A percentile compares a stretch with the other conserved stretches of the same genome.
These are phyloP conservation scores for Pharus latifolius DNA, from an alignment of 176 grass and related monocot genomes.

Conservation along the genomic window DNA sequence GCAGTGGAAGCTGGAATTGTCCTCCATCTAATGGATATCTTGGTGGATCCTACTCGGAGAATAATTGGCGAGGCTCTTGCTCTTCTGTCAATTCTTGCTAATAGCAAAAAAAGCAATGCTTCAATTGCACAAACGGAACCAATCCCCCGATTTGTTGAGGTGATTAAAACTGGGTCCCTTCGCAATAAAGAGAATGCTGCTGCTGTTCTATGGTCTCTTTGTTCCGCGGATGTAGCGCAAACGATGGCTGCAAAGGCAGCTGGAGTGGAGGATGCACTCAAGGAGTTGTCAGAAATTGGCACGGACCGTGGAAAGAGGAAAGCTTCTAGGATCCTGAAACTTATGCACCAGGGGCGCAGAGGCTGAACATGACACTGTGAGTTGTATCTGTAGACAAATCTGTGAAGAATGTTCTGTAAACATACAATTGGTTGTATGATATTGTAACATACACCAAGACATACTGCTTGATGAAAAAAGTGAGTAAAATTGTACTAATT, in stretches of 20 bases:
- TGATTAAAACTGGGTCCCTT: constrained; percentile 61
- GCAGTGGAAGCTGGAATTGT: constrained; percentile 76
- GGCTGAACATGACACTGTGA: constrained; percentile 3
- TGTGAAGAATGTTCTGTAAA: constrained; percentile 22
- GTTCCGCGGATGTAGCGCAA: constrained; percentile 45
- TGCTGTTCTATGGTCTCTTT: constrained; percentile 71
- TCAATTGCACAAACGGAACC: constrained; percentile 43
- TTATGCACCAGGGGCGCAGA: constrained; percentile 53
- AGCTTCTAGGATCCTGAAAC: constrained; percentile 57
- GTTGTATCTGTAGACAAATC: constrained; percentile 11
- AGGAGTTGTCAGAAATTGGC: constrained; percentile 67
- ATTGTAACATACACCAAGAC: constrained; percentile 12
- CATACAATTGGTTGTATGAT: constrained; percentile 25
- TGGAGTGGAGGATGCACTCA: constrained; percentile 62
- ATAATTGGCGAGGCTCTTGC: constrained; percentile 91
- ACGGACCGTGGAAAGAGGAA: constrained; percentile 91
- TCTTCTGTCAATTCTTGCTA: constrained; percentile 62
- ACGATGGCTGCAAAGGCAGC: constrained; percentile 36
- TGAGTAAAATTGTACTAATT: constrained; percentile 18
- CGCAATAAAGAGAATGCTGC: constrained; percentile 73
- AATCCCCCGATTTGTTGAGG: constrained; percentile 44
- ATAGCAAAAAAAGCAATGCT: constrained; percentile 56
- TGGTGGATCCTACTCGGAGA: constrained; percentile 59
- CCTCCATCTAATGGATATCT: constrained; percentile 60
- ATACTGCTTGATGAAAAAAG: constrained; percentile 19